Evolutionary conservation across 495 filamentous ascomycete genomes (phyloP).

Genomic region (Penicillium pancosmium): DNA sequence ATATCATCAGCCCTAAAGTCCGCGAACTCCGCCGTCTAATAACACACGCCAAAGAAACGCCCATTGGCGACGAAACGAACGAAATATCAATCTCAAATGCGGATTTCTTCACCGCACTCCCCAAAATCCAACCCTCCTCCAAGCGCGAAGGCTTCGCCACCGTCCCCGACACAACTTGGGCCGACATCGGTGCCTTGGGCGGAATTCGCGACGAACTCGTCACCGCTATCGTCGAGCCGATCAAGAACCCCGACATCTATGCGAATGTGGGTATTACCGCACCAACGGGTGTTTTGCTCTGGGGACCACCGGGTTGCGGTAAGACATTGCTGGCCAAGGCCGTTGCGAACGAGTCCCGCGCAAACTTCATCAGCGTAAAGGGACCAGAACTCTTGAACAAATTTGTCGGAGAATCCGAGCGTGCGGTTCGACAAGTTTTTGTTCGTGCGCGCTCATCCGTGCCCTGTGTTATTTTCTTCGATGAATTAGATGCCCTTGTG

Average conservation of each 20-base stretch:
- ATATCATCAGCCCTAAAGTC: slow-evolving; percentile 47
- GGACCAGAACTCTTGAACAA: slow-evolving; percentile 94
- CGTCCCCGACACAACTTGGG: slow-evolving; percentile 96
- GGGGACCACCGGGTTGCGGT: slow-evolving; percentile 96
- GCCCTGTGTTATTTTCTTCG: slow-evolving; percentile 96
- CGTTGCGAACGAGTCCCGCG: slow-evolving; percentile 90
- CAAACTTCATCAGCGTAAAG: slow-evolving; percentile 98
- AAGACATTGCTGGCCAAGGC: slow-evolving; percentile 97
- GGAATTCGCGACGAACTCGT: slow-evolving; percentile 79
- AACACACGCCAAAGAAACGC: slow-evolving; percentile 51
- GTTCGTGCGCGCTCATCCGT: slow-evolving; percentile 81
- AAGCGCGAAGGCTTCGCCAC: slow-evolving; percentile 97
- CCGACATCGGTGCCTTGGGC: slow-evolving; percentile 84
- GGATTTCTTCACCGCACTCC: slow-evolving; percentile 77
- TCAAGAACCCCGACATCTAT: slow-evolving; percentile 81
- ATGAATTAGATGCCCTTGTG: slow-evolving; percentile 92
- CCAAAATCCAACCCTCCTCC: slow-evolving; percentile 86
- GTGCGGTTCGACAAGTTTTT: slow-evolving; percentile 91
- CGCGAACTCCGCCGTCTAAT: slow-evolving; percentile 57
- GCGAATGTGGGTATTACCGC: slow-evolving; percentile 80
- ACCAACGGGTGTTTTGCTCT: slow-evolving; percentile 89
- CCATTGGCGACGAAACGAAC: slow-evolving; percentile 47
- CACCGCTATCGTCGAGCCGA: slow-evolving; percentile 90
- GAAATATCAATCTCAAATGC: slow-evolving; percentile 55
- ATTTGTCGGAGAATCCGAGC: slow-evolving; percentile 93